Evolutionary conservation across 495 filamentous ascomycete species (phyloP), one percentile per base, ranked within the genome.

Genomic region (Hypoxylon intermedium): DNA sequence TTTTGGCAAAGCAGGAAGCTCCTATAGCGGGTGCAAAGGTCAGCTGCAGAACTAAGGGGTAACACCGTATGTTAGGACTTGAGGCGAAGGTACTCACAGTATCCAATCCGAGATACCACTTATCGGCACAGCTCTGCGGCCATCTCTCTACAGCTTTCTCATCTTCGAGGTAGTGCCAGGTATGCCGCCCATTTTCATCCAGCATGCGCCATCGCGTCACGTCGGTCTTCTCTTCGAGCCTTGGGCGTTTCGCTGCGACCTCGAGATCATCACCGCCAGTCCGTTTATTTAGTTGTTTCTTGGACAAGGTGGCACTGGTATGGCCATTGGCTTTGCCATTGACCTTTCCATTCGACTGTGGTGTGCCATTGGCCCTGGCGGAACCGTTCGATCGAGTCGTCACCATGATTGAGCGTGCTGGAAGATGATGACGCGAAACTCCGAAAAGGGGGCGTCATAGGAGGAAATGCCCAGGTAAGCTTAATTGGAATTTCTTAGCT

Each of bases 101-200:
- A 33, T 67, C 86, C 21, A 97, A 71, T 12, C 91, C 91, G 18
- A 98, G 74, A 63, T 85, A 87, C 68, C 91, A 93, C 70, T 89
- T 95, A 65, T 98, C 94, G 16, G 91, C 89, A 36, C 74, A 75
- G 13, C 85, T 86, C 71, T 96, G 93, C 11, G 93, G 92, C 94
- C 95, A 98, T 51, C 82, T 75, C 53, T 89, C 77, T 24, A 79
- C 68, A 38, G 90, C 85, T 54, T 91, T 83, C 44, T 96, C 91
- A 5, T 87, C 84, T 67, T 90, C 82, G 5, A 98, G 82, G 68
- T 98, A 98, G 46, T 91, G 86, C 94, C 94, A 98, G 18, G 91
- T 97, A 60, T 96, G 92, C 50, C 89, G 81, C 42, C 94, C 91
- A 15, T 83, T 78, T 28, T 96, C 91, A 64, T 93, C 87, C 31